Evolutionary conservation across 345 rosid genomes (phyloP).

Genomic region (Salix suchowensis): DNA sequence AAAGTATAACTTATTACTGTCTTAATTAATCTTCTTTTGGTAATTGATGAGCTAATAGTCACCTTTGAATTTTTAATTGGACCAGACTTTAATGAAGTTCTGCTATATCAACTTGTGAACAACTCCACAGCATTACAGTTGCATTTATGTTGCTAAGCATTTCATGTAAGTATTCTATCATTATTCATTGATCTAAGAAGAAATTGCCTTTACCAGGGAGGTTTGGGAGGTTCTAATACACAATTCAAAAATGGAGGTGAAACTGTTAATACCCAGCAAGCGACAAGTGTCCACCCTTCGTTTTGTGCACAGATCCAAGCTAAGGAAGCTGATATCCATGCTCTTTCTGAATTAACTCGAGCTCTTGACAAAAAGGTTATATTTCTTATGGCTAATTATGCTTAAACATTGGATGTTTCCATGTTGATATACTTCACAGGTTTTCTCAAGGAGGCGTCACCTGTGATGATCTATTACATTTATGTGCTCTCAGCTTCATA

Average conservation of each 20-base stretch:
- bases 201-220: slow-evolving; percentile 28
- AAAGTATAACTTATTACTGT: neutral
- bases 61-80: neutral
- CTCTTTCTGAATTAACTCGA: slow-evolving; percentile 28
- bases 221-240: slow-evolving; percentile 33
- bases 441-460: neutral
- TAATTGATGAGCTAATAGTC: neutral
- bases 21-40: neutral
- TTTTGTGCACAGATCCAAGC: slow-evolving; percentile 25
- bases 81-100: neutral
- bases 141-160: neutral
- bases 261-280: slow-evolving; percentile 21
- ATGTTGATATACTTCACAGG: neutral
- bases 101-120: neutral
- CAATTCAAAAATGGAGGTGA: slow-evolving; percentile 39
- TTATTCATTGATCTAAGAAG: neutral
- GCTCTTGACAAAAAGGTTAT: slow-evolving; percentile 33
- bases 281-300: slow-evolving; percentile 13
- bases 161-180: neutral
- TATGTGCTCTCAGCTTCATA: neutral
- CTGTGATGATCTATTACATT: neutral
- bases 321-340: slow-evolving; percentile 29
- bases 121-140: neutral
- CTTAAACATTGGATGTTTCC: slow-evolving; percentile 3
- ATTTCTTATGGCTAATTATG: slow-evolving; percentile 8